A percentile compares a stretch with the other conserved stretches of the same genome.
These are phyloP conservation scores for Puccinia sorghi DNA, from an alignment of 1,284 basidiomycete genomes.

Conservation along the genomic window DNA sequence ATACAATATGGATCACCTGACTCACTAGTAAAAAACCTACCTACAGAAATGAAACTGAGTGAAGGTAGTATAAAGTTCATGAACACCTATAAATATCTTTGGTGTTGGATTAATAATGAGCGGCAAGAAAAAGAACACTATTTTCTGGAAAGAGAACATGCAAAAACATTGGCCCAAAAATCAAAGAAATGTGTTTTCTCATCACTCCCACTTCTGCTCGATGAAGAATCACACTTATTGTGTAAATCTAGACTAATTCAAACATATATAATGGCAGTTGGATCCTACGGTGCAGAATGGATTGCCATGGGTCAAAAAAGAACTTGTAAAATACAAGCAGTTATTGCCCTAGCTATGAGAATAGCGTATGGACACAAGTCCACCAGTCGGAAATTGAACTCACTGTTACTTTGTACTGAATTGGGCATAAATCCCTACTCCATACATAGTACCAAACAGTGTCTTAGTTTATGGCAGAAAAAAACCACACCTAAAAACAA, in stretches of 20 bases:
- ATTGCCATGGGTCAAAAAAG: slow-evolving; percentile 2
- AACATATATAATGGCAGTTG: background rate
- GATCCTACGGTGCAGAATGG: slow-evolving; percentile 11
- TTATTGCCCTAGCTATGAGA: background rate
- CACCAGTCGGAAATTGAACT: background rate
- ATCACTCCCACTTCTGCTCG: background rate
- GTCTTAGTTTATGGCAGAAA: background rate
- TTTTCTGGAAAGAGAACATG: background rate
- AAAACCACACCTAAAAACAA: background rate
- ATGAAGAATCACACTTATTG: background rate
- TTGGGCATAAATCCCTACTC: background rate
- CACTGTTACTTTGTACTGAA: background rate
- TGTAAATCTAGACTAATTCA: slow-evolving; percentile 1
- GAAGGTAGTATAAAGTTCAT: background rate
- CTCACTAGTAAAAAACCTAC: background rate
- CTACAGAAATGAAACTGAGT: too few species aligned
- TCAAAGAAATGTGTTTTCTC: background rate
- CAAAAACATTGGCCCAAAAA: background rate
- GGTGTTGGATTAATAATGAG: background rate
- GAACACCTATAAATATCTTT: slow-evolving; percentile 11
- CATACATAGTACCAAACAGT: background rate
- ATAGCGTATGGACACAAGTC: background rate
- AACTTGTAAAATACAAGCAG: background rate
- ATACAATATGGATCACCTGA: slow-evolving; percentile 1
- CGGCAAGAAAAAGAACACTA: background rate